Base-by-base conservation (phyloP, 2,329 filamentous ascomycete species). In the Exophiala bonariae region DNA sequence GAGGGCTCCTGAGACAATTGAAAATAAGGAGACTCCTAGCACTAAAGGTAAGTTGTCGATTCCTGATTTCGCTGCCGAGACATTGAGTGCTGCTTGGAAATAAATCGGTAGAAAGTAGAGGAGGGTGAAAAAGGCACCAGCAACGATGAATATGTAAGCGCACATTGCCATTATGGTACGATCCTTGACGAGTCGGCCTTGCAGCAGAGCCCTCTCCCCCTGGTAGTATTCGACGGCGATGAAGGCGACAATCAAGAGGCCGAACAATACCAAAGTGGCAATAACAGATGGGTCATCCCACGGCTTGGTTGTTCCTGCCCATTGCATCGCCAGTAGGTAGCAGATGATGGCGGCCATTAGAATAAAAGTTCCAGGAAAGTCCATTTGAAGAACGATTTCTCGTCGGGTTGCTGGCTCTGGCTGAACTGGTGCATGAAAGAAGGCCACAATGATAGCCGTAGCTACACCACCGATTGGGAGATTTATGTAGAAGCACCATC, bases 51-150 rank as follows among this genome's bases (percentile, higher is more conserved):
- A 50, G 39, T 69, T 73, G 20, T 63, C 58, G 9, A 76, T 59
- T 5, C 73, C 73, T 2, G 63, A 67, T 18, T 56, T 34, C 11
- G 61, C 58, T 0, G 73, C 60, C 6, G 54, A 62, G 8, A 59
- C 59, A 38, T 61, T 60, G 11, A 59, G 51, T 8, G 74, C 61
- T 2, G 63, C 59, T 55, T 77, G 73, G 61, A 77, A 77, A 55
- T 73, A 76, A 18, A 77, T 69, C 6, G 72, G 72, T 0, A 75
- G 58, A 51, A 71, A 74, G 58, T 73, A 75, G 8, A 74, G 53
- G 2, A 67, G 32, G 11, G 68, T 14, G 41, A 69, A 63, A 40
- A 64, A 70, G 13, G 50, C 43, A 11, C 68, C 67, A 2, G 50
- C 50, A 20, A 61, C 50, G 50, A 71, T 63, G 53, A 72, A 65